Evolutionary conservation across 1,284 basidiomycete species (phyloP), one percentile per base, ranked within the genome.

Genomic region (Gomphus bonarii): DNA sequence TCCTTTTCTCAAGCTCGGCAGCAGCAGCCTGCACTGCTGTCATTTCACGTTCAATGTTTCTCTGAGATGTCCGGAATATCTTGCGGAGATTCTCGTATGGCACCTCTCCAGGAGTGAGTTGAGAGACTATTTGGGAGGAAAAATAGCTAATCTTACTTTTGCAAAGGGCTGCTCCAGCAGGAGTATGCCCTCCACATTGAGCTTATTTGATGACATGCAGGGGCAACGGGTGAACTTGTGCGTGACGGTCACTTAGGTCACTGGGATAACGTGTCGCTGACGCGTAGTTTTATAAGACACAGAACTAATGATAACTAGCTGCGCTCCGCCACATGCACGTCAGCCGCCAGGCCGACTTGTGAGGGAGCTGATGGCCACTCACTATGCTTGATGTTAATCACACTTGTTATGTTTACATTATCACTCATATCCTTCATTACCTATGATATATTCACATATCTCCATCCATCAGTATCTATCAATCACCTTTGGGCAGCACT

Each of bases 161-260:
- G 80, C 81, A 65, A 93, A 89, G 0, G 91, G 89, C 64, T 93
- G 88, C 69, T 95, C 91, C 60, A 95, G 87, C 54, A 94, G 78
- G 63, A 94, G 73, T n/a, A 87, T 75, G 1, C 88, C 89, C 54
- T 93, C 91, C 6, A 77, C 64, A 62, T 85, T 87, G 50, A 85
- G 66, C 64, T 82, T 85, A 64, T 62, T 71, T 48, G 65, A 64
- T 58, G 72, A 70, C 76, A 77, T 78, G 28, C 49, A 43, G n/a
- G 36, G 8, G 35, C 46, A 48, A 31, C 30, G 28, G 4, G 10
- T 31, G 46, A 31, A 40, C 50, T 30, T 36, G 6, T 18, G n/a
- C n/a, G 12, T 22, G 28, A 25, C 48, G 11, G 48, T 28, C 22
- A 50, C 20, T 22, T n/a, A n/a, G n/a, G n/a, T n/a, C n/a, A n/a